Percentiles rank a stretch among this genome's conserved stretches.
Evolutionary conservation across 768 basidiomycete species (phyloP).

Genomic region (Suillus hirtellus): DNA sequence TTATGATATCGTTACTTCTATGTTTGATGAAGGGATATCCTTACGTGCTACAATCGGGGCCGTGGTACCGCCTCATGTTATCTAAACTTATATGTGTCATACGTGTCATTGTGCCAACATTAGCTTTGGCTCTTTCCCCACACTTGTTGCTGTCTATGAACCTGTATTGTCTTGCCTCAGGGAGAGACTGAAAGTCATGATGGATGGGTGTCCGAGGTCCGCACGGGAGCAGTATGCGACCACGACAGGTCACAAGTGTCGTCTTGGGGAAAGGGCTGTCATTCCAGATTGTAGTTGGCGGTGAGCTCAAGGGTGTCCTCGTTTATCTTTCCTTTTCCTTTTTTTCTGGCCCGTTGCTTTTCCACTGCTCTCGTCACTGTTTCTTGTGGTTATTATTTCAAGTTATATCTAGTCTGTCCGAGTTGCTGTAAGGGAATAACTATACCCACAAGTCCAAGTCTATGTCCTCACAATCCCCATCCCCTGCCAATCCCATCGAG

Average conservation of each 20-base stretch:
- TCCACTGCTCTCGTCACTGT: conserved; percentile 15
- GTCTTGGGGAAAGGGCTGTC: conserved; percentile 5
- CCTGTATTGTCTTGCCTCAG: conserved; percentile 3
- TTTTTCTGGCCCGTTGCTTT: conserved; percentile 13
- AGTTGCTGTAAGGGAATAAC: conserved; percentile 10
- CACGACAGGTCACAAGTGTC: neutral
- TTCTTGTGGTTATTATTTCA: conserved; percentile 24
- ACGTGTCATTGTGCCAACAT: neutral
- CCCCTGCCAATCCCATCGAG: conserved; percentile 19
- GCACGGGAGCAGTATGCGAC: conserved; percentile 7
- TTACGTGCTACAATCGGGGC: conserved; percentile 5
- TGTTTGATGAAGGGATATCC: neutral
- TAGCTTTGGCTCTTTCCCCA: neutral
- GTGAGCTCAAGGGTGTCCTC: conserved; percentile 11
- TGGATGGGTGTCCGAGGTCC: conserved; percentile 21
- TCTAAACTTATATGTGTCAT: conserved; percentile 1
- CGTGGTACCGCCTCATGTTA: neutral
- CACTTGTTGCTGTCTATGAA: neutral
- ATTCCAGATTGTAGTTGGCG: conserved; percentile 6
- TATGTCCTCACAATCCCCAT: conserved; percentile 16
- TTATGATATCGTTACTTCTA: neutral
- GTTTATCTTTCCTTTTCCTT: conserved; percentile 21
- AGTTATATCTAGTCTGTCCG: conserved; percentile 7
- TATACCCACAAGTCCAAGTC: conserved; percentile 22
- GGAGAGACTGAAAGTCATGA: neutral